Base-by-base conservation (phyloP, 148 eudicot genomes). In the Arbutus unedo region DNA sequence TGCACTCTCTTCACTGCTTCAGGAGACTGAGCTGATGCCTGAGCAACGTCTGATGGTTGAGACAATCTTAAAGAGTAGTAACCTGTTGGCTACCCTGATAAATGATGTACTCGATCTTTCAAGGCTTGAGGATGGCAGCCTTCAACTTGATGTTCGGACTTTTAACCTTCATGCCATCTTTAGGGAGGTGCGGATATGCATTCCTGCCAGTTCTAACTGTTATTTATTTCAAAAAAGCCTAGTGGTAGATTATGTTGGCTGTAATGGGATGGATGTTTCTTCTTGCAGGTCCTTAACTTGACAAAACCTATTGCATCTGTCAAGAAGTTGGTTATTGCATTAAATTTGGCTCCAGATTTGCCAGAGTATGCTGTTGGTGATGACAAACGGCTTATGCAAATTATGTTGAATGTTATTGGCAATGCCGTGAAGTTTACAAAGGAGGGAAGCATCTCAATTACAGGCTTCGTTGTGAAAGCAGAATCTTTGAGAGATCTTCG, bases 11-110 rank as follows among this genome's bases (percentile, higher is more conserved):
- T 96, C 98, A 18, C 87, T 96, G 21, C 83, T 96, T 72, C 95
- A 87, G 87, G 98, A 96, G 83, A 96, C 98, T 53, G 98, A 89
- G 71, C 81, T 96, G 81, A 90, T 90, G 15, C 93, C 96, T 66
- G 98, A 96, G 91, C 98, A 96, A 83, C 90, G 98, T 64, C 88
- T 94, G 76, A 92, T 96, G 98, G 90, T 96, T 66, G 98, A 96
- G 85, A 93, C 98, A 59, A 87, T 96, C 82, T 87, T 96, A 50
- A 96, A 91, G 88, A 96, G 98, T 87, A 88, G 96, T 85, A 96
- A 91, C 81, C 92, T 96, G 76, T 86, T 96, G 79, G 93, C 98
- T 50, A 93, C 98, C 10, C 91, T 96, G 38, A 91, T 96, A 74
- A 93, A 96, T 87, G 98, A 94, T 82, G 98, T 96, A 10, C 86